phyloP scores from a whole-genome alignment of 176 grass and related monocot species.

The Melocanna baccifera region DNA sequence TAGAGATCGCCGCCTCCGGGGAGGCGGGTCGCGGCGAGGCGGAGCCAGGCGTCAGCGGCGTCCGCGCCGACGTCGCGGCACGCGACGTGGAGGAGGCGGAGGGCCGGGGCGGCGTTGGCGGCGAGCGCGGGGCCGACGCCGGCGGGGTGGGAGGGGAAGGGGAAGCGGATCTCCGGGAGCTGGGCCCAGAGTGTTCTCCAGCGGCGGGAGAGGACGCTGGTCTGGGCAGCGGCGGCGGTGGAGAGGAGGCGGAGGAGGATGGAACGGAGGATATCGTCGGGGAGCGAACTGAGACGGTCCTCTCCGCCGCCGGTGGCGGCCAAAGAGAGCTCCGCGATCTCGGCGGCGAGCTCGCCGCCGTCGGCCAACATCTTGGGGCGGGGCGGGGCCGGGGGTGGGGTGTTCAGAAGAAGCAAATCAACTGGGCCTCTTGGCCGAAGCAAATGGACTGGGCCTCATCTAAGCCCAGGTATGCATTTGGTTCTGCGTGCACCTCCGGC shows the following conservation, averaged over 20 bases:
- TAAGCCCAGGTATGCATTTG: too few relatives aligned
- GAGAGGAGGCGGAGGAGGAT: slow-evolving; percentile 20
- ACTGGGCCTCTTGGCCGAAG: too few relatives aligned
- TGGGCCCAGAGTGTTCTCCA: slow-evolving; percentile 9
- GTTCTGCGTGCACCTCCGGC: not conserved
- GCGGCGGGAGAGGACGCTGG: slow-evolving; percentile 25
- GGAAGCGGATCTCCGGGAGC: slow-evolving; percentile 11
- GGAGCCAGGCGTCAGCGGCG: not conserved
- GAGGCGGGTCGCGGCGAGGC: not conserved
- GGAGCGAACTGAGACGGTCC: not conserved
- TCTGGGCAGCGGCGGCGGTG: slow-evolving; percentile 1
- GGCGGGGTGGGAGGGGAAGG: not conserved
- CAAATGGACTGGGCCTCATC: too few relatives aligned
- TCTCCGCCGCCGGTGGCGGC: not conserved
- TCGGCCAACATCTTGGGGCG: not conserved
- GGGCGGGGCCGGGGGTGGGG: not conserved
- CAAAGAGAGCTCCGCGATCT: not conserved
- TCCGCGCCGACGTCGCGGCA: not conserved
- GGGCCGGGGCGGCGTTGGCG: not conserved
- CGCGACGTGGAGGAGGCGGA: slow-evolving; percentile 11
- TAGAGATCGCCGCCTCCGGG: not conserved
- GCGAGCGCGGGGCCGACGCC: not conserved
- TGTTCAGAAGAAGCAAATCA: not conserved
- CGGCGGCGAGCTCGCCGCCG: not conserved
- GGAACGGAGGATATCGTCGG: not conserved